Conservation (phyloP, 176 grass and related monocot species). For the Dactylis glomerata region DNA sequence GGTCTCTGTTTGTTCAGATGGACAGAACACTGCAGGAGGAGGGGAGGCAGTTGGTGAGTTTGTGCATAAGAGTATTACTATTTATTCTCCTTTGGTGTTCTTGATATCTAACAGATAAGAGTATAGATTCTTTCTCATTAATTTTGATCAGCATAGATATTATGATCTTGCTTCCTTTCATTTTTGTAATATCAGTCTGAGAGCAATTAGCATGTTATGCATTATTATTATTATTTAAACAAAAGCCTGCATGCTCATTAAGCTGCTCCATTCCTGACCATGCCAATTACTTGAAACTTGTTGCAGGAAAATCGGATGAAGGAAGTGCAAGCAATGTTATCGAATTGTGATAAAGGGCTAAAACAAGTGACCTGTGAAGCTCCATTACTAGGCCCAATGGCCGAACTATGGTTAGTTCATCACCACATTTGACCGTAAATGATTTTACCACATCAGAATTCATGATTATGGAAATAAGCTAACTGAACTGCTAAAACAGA, state of each 20-base stretch:
- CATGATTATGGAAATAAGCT: background rate
- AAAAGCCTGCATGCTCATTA: background rate
- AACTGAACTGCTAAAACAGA: background rate
- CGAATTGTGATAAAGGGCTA: slow-evolving; percentile 79
- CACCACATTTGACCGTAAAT: background rate
- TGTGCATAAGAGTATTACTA: background rate
- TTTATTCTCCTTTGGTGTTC: background rate
- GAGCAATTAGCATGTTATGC: background rate
- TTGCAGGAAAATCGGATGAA: slow-evolving; percentile 86
- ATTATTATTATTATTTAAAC: background rate
- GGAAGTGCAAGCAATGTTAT: slow-evolving; percentile 89
- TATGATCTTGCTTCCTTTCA: background rate
- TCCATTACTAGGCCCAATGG: slow-evolving; percentile 45
- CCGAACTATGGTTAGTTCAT: slow-evolving; percentile 47
- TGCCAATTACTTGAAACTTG: background rate
- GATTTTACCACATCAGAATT: background rate
- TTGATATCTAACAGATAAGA: background rate
- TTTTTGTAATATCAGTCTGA: background rate
- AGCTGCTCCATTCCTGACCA: background rate
- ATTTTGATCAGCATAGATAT: background rate
- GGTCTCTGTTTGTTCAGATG: slow-evolving; percentile 85
- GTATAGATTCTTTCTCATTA: background rate
- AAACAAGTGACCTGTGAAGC: slow-evolving; percentile 47
- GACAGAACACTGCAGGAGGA: slow-evolving; percentile 84
- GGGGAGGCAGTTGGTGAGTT: slow-evolving; percentile 77